Evolutionary conservation across 2,329 filamentous ascomycete genomes (phyloP), one percentile per base, ranked within the genome.

Genomic region (Coniella vitis): DNA sequence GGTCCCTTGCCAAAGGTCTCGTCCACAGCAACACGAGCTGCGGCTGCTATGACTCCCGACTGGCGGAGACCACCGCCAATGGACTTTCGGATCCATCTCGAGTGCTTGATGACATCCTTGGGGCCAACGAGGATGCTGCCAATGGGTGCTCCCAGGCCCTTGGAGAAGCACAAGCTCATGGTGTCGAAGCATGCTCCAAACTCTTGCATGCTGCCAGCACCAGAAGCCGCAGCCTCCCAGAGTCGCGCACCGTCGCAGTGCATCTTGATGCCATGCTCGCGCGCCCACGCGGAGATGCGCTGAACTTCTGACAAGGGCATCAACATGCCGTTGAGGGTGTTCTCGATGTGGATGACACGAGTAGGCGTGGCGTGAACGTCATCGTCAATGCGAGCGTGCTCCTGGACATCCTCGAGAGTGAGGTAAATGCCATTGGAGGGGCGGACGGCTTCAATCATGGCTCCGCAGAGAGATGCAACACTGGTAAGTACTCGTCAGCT

Each of bases 351-450:
- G 56, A 96, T 87, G 44, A 95, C 78, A 38, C 79, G 79, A 0
- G 90, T 95, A 0, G 90, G 89, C 59, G 86, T 90, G 29, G 75
- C 72, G 63, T 95, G 88, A 17, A 93, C 77, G 57, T 94, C 80
- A 47, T 86, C 76, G 55, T 75, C 72, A 0, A 90, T 62, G 0
- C 84, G 73, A 4, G 78, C 79, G 54, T 86, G 70, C 53, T 79
- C 75, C 61, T 83, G 66, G 13, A 95, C 69, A 58, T 95, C 90
- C 58, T 87, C 83, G 9, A 91, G 72, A 0, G 86, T 90, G 37
- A 94, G 70, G 61, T 94, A 79, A 14, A 75, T 70, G 10, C 81
- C 83, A 65, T 94, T 95, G 21, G 67, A 69, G 0, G 90, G 86
- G 4, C 79, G 67, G 2, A 93, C 73, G 1, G 80, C 69, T 53